Evolutionary conservation across 805 yeast genomes (phyloP), one percentile per base, ranked within the genome.

Genomic region (Isabelozyma gotoi): DNA sequence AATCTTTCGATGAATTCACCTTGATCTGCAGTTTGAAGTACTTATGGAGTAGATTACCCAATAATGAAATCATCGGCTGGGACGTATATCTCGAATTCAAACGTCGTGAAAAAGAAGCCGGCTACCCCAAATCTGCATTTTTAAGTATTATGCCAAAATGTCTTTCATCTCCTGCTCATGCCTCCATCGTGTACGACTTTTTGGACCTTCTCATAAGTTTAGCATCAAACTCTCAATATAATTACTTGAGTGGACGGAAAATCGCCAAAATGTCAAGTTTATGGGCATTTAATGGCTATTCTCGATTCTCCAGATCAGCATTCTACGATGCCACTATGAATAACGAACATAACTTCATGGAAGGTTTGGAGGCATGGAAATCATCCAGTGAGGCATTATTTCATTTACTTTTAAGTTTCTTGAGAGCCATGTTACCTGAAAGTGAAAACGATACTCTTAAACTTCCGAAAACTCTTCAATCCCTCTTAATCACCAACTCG

Each of bases 141-240:
- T 65, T 87, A 36, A 84, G 84, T 40, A 78, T 85, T 44, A 86
- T 90, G 88, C 96, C 96, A 1, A 82, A 81, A 48, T 86, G 96
- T 62, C 71, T 88, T 17, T 77, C 85, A 2, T 83, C 94, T 0
- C 88, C 94, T 2, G 84, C 92, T 4, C 96, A 89, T 65, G 96
- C 96, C 0, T 84, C 94, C 1, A 88, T 91, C 4, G 92, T 88
- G 4, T 88, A 87, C 60, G 96, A 88, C 59, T 91, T 89, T 55
- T 77, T 89, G 53, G 96, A 90, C 57, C 73, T 90, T 29, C 66
- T 91, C 36, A 86, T 88, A 8, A 76, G 89, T 8, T 65, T 90
- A 34, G 82, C 95, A 0, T 81, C 95, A 7, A 86, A 88, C 63
- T 81, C 95, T 3, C 85, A 82, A 53, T 79, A 81, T 34, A 88